Percentiles rank a stretch among this genome's conserved stretches.
phyloP scores from a whole-genome alignment of 305 asterid species.

The Fraxinus albicans region DNA sequence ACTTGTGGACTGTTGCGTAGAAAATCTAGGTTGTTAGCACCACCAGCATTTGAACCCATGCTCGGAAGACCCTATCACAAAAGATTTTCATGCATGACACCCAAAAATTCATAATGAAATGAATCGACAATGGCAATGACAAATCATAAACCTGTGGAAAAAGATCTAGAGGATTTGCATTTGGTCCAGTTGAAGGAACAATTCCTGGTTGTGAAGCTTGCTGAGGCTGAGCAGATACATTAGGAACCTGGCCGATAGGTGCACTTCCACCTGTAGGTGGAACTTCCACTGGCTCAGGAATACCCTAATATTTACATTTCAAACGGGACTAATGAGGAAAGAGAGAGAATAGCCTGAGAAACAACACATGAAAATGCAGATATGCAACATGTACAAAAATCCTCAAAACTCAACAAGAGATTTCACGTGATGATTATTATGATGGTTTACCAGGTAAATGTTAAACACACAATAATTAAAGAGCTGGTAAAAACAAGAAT shows the following conservation, averaged over 20 bases:
- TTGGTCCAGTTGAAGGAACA: slow-evolving; percentile 64
- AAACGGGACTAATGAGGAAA: slow-evolving; percentile 17
- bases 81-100: slow-evolving; percentile 18
- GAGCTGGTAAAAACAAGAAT: neutral
- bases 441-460: neutral
- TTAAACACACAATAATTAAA: neutral
- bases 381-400: neutral
- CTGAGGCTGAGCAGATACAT: slow-evolving; percentile 51
- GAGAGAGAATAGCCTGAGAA: neutral
- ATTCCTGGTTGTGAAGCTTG: slow-evolving; percentile 54
- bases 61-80: slow-evolving; percentile 61
- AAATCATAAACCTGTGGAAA: slow-evolving; percentile 72
- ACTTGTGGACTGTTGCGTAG: slow-evolving; percentile 88
- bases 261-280: slow-evolving; percentile 42
- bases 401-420: neutral
- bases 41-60: slow-evolving; percentile 60
- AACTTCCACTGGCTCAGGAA: slow-evolving; percentile 69
- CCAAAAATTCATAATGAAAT: neutral
- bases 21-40: slow-evolving; percentile 73
- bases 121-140: neutral
- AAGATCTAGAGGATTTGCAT: slow-evolving; percentile 76
- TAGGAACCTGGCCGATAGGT: slow-evolving; percentile 29
- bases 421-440: neutral
- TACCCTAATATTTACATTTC: slow-evolving; percentile 49
- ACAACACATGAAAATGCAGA: neutral